Base-by-base conservation (phyloP, 148 eudicot genomes). In the Rhododendron molle region DNA sequence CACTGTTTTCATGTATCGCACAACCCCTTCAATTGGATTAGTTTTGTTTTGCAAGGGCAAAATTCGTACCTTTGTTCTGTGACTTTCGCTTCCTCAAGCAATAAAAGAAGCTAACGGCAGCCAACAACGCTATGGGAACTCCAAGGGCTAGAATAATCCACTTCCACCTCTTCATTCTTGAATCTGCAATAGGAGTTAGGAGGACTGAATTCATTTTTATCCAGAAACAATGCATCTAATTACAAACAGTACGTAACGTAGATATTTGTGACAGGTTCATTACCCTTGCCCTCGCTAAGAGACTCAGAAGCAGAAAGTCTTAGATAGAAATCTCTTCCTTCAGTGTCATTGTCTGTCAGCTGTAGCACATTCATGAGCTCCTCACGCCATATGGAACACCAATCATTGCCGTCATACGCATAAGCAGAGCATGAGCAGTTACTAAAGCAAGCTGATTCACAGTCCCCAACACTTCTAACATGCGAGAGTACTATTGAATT, bases 281-380 rank as follows among this genome's bases (percentile, higher is more conserved):
- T 34, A 73, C 34, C 38, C 77, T 74, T 74, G 1, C 78, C 78
- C 15, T 74, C 6, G 18, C 44, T 6, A 5, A 36, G 46, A 74
- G 88, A 90, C 21, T 90, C 90, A 7, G 91, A 88, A 49, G 90
- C 88, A 32, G 88, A 85, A 30, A 90, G 91, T 52, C 83, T 84
- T 16, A 90, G 72, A 52, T 86, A 88, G 32, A 90, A 84, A 26
- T 62, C 84, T 78, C 88, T 86, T 14, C 91, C 90, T 18, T 60
- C 79, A 30, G 78, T 12, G 28, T 90, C 90, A 30, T 88, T 88
- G 78, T 69, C 90, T 23, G 81, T 65, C 38, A 86, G 85, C 82
- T 88, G 85, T 38, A 88, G 81, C 28, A 86, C 36, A 67, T 88
- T 90, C 21, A 88, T 23, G 78, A 90, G 85, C 69, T 84, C 81